Evolutionary conservation across 805 yeast genomes (phyloP), one percentile per base, ranked within the genome.

Genomic region (Starmerella stigmatis): DNA sequence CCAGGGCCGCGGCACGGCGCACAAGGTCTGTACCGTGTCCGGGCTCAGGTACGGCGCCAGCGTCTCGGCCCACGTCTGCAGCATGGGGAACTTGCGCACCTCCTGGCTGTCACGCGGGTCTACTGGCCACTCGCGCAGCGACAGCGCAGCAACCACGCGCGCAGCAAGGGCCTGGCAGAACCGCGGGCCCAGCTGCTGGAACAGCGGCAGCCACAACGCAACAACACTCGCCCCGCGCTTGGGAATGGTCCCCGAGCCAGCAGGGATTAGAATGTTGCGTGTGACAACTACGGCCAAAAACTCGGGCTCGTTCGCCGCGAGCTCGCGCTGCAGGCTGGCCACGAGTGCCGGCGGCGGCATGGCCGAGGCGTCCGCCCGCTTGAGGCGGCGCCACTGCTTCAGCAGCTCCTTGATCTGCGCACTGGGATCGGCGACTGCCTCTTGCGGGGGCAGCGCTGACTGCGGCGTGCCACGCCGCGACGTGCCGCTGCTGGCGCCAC

Each of bases 301-400:
- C 10, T 32, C 48, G 13, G 32, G 29, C 22, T 26, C 45, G 28
- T 41, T 37, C 15, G 21, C 19, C 12, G 19, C 32, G 28, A 52
- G 25, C 23, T 39, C 39, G 12, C 31, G n/a, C 7, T 27, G 30
- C 5, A 57, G 33, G 23, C 22, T 34, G 2, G 21, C 11, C 3
- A 44, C 43, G 5, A 52, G 45, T 0, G 12, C 34, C 9, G 26
- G 27, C 0, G 52, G 43, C 5, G 45, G 44, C 2, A 5, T 37
- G 10, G 59, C 61, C 23, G 74, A 56, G 48, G 75, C 67, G 21
- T 64, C 62, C 49, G 74, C 70, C 28, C 82, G 60, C 10, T 74
- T 60, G 43, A 43, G 7, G 13, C 73, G 68, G 55, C 78, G 71
- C 61, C 72, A 74, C 4, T 56, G 58, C 48, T 75, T 72, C 41